phyloP scores from a whole-genome alignment of 352 stramenopile species.

The Globisporangium lucens region DNA sequence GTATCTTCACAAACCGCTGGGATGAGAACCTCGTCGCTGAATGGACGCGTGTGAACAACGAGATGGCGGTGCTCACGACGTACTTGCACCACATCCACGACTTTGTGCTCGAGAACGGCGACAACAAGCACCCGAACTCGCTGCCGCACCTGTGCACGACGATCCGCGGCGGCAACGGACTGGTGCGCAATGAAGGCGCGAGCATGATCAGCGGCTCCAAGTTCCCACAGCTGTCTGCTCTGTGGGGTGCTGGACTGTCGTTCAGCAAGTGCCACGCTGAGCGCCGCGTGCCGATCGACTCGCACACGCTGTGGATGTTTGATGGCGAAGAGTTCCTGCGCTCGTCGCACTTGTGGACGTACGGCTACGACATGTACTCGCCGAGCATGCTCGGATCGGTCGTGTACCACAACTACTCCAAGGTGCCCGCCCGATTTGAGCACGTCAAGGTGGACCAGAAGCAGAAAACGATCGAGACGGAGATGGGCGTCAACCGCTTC shows the following conservation, averaged over 20 bases:
- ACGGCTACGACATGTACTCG: conserved; percentile 71
- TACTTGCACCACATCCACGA: conserved; percentile 84
- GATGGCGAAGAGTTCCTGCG: conserved; percentile 72
- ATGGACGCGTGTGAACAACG: conserved; percentile 73
- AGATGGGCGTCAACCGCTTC: conserved; percentile 60
- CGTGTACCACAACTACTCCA: conserved; percentile 79
- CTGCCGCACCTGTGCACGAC: conserved; percentile 77
- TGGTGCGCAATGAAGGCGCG: conserved; percentile 70
- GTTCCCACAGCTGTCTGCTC: conserved; percentile 63
- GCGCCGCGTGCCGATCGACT: conserved; percentile 65
- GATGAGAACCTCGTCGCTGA: conserved; percentile 70
- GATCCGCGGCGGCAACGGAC: conserved; percentile 58
- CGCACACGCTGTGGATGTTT: conserved; percentile 81
- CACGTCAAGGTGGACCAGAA: conserved; percentile 44
- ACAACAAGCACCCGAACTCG: conserved; percentile 60
- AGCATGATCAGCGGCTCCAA: conserved; percentile 78
- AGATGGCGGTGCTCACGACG: conserved; percentile 81
- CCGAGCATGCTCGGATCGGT: conserved; percentile 52
- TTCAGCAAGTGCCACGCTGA: conserved; percentile 86
- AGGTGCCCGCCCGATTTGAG: conserved; percentile 59
- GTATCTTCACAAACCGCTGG: conserved; percentile 85
- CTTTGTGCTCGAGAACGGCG: conserved; percentile 74
- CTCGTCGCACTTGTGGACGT: conserved; percentile 57
- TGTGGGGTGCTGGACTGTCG: conserved; percentile 79
- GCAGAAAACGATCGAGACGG: conserved; percentile 40